These are phyloP conservation scores for Wakefieldia striispora DNA, from an alignment of 768 basidiomycete species.

Conservation along the genomic window DNA sequence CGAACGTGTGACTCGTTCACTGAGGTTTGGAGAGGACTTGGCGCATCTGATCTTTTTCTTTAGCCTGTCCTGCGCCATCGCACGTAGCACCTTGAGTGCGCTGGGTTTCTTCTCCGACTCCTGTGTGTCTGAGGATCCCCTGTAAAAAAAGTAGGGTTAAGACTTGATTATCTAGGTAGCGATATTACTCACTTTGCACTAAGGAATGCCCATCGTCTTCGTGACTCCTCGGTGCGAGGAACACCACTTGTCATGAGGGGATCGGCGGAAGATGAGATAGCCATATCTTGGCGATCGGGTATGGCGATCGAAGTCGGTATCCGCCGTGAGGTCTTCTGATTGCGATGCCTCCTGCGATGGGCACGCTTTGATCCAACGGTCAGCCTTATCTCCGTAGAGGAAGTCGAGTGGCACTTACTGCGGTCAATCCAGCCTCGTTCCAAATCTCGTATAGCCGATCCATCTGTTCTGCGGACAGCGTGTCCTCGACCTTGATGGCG, in stretches of 20 bases:
- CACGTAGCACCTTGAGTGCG: slow-evolving; percentile 5
- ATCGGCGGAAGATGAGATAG: background rate
- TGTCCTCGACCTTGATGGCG: slow-evolving; percentile 16
- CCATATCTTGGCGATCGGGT: slow-evolving; percentile 1
- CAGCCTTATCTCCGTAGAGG: background rate
- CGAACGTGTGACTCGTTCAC: background rate
- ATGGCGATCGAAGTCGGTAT: slow-evolving; percentile 14
- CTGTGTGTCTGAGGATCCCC: slow-evolving; percentile 8
- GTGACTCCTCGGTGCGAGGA: background rate
- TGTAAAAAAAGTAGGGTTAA: slow-evolving; percentile 6
- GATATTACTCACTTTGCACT: slow-evolving; percentile 19
- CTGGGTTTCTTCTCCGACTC: slow-evolving; percentile 9
- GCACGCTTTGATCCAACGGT: slow-evolving; percentile 18
- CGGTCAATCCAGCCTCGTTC: slow-evolving; percentile 25
- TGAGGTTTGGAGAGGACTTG: slow-evolving; percentile 26
- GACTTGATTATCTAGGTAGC: background rate
- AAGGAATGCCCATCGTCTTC: slow-evolving; percentile 16
- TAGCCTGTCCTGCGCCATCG: slow-evolving; percentile 16
- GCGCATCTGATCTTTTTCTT: slow-evolving; percentile 19
- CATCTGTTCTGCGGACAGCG: slow-evolving; percentile 19
- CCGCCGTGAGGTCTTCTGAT: background rate
- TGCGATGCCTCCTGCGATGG: slow-evolving; percentile 19
- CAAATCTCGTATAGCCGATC: slow-evolving; percentile 19
- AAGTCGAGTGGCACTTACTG: slow-evolving; percentile 10
- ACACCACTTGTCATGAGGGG: slow-evolving; percentile 1